Evolutionary conservation across 1,139 yeast species (phyloP).

Genomic region (Pichia sp.): DNA sequence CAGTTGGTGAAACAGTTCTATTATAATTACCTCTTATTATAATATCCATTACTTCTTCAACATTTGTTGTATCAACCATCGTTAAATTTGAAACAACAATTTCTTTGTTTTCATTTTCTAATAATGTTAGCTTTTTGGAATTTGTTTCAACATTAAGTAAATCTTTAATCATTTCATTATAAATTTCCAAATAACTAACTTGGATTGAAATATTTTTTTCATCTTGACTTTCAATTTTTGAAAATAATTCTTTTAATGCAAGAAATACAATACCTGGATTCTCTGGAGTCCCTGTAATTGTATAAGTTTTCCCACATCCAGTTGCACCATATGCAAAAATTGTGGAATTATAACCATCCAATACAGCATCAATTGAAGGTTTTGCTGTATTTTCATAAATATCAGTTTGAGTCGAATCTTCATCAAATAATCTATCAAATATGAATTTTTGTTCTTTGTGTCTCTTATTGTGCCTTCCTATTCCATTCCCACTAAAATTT

Average conservation of each 20-base stretch:
- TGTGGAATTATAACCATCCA: constrained; percentile 86
- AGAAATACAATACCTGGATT: constrained; percentile 77
- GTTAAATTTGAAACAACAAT: constrained; percentile 74
- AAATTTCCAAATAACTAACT: constrained; percentile 76
- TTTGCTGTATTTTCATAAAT: constrained; percentile 63
- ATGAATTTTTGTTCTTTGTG: constrained; percentile 74
- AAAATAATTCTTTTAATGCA: constrained; percentile 72
- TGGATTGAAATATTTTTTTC: constrained; percentile 54
- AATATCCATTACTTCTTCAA: constrained; percentile 77
- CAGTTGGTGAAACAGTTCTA: constrained; percentile 82
- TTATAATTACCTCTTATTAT: constrained; percentile 66
- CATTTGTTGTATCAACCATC: constrained; percentile 54
- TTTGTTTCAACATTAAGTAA: constrained; percentile 43
- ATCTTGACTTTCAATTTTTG: constrained; percentile 41
- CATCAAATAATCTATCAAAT: constrained; percentile 75
- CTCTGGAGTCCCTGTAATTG: constrained; percentile 70
- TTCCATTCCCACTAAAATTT: constrained; percentile 1
- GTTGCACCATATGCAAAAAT: constrained; percentile 98
- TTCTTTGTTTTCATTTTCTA: constrained; percentile 66
- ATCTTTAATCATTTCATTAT: constrained; percentile 84
- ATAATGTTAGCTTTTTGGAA: constrained; percentile 42
- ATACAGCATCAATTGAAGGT: constrained; percentile 65
- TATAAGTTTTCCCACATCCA: constrained; percentile 96
- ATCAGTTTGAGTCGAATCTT: constrained; percentile 53
- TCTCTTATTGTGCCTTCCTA: constrained; percentile 36